These are phyloP conservation scores for Cladosporium velox DNA, from an alignment of 2,329 filamentous ascomycete species.

Conservation along the genomic window DNA sequence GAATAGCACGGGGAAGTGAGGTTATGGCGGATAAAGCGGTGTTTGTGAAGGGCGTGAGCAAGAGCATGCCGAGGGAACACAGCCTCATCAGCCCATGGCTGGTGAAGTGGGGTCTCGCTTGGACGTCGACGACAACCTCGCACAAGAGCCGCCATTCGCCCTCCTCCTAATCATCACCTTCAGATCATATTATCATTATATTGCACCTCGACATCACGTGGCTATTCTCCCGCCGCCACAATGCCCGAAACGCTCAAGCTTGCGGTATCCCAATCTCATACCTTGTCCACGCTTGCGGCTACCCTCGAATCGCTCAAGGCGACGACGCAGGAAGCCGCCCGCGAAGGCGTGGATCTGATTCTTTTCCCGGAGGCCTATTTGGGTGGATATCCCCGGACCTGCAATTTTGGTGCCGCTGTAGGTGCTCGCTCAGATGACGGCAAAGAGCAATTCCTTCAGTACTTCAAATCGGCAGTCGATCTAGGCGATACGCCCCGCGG, in stretches of 20 bases:
- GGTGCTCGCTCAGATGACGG: conserved; percentile 69
- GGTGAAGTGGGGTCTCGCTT: conserved; percentile 10
- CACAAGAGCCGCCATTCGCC: conserved; percentile 1
- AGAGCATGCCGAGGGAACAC: conserved; percentile 4
- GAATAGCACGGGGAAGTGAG: conserved; percentile 1
- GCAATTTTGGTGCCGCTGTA: conserved; percentile 72
- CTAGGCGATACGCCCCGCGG: conserved; percentile 76
- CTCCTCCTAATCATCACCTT: neutral
- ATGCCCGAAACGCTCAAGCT: conserved; percentile 45
- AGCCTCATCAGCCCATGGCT: neutral
- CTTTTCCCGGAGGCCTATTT: conserved; percentile 92
- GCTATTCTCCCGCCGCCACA: neutral
- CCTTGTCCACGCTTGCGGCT: conserved; percentile 49
- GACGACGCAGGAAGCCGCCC: conserved; percentile 66
- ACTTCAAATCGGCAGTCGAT: conserved; percentile 78
- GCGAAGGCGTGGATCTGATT: conserved; percentile 64
- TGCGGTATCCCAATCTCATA: conserved; percentile 52
- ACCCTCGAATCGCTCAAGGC: conserved; percentile 68
- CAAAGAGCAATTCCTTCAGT: conserved; percentile 77
- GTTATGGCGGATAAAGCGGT: conserved; percentile 17
- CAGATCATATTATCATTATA: neutral
- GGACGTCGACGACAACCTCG: neutral
- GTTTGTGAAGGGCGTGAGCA: neutral
- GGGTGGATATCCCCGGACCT: conserved; percentile 85
- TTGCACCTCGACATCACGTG: conserved; percentile 12